Conservation (phyloP, 2,329 filamentous ascomycete genomes). For the Penicillium sp. region DNA sequence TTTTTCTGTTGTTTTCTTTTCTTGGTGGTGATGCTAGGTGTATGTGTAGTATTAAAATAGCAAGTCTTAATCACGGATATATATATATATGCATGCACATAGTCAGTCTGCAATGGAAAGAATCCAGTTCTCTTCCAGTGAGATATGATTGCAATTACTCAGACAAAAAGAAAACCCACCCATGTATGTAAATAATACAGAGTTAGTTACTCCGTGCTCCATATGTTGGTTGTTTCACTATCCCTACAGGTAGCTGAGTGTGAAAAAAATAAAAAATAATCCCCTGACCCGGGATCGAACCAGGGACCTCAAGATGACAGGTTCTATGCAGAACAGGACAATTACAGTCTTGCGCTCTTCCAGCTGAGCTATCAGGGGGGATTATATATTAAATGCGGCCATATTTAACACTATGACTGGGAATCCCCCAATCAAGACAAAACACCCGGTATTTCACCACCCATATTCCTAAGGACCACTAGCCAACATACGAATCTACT, state of each 20-base stretch:
- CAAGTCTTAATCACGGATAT: too few species aligned
- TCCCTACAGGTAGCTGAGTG: too few species aligned
- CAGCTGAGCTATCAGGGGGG: conserved; percentile 7
- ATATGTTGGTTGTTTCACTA: too few species aligned
- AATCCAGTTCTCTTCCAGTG: too few species aligned
- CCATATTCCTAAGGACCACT: not conserved
- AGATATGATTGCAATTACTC: too few species aligned
- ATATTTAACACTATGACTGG: not conserved
- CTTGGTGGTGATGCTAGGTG: not conserved
- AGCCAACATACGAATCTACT: not conserved
- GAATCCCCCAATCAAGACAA: not conserved
- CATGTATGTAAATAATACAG: too few species aligned
- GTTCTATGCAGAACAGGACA: not conserved
- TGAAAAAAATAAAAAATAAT: not conserved
- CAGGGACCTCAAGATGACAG: conserved; percentile 5
- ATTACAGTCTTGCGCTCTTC: conserved; percentile 7
- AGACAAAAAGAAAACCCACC: too few species aligned
- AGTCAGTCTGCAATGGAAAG: too few species aligned
- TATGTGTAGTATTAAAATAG: too few species aligned
- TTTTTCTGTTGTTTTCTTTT: not conserved
- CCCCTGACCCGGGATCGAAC: conserved; percentile 5
- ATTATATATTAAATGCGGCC: fast-evolving
- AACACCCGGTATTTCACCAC: not conserved
- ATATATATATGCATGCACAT: too few species aligned
- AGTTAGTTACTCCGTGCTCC: too few species aligned